phyloP scores from a whole-genome alignment of 2,329 filamentous ascomycete species.

The Ascochyta viciae-villosae region DNA sequence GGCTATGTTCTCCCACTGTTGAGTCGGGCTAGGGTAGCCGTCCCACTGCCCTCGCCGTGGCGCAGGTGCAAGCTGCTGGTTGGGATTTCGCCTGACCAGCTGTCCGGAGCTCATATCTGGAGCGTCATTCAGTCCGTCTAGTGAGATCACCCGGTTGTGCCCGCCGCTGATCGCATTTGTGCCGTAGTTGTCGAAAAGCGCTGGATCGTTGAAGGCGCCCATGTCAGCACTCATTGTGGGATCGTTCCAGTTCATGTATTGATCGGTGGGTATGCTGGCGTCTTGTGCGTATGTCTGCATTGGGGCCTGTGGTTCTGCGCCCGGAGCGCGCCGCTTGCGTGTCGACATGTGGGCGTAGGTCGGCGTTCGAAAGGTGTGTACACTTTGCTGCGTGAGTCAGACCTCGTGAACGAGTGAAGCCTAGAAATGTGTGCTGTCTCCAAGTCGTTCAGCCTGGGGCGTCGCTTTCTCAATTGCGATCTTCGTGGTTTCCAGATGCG shows the following conservation, averaged over 20 bases:
- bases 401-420: constrained; percentile 8
- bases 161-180: constrained; percentile 22
- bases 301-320: constrained; percentile 69
- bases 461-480: constrained; percentile 4
- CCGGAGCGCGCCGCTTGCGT: constrained; percentile 78
- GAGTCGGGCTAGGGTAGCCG: constrained; percentile 49
- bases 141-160: constrained; percentile 43
- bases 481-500: not conserved
- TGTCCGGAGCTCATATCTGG: constrained; percentile 48
- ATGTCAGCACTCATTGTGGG: constrained; percentile 33
- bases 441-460: constrained; percentile 6
- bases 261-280: constrained; percentile 47
- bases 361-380: not conserved
- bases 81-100: constrained; percentile 55
- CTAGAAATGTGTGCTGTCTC: not conserved
- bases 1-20: constrained; percentile 60
- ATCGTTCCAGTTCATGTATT: constrained; percentile 48
- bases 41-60: constrained; percentile 51
- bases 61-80: constrained; percentile 54
- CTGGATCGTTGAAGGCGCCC: constrained; percentile 45
- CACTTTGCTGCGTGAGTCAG: constrained; percentile 3
- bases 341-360: constrained; percentile 34
- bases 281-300: constrained; percentile 58
- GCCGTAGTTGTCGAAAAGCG: constrained; percentile 45
- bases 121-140: constrained; percentile 39